These are phyloP conservation scores for Suhomyces guaymorum DNA, from an alignment of 1,139 yeast species.

Conservation along the genomic window DNA sequence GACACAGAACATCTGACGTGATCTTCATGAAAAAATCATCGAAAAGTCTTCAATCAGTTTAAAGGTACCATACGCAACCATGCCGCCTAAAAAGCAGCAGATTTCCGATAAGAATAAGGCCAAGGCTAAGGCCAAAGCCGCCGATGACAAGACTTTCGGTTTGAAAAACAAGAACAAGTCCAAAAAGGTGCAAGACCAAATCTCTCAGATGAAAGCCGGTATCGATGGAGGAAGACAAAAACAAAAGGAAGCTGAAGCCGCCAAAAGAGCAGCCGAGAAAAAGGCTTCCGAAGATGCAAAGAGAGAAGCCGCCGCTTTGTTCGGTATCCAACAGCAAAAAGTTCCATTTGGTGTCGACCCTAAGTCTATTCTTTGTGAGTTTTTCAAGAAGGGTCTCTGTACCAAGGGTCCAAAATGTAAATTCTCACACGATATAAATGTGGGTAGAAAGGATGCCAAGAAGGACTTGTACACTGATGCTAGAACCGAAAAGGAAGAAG, in stretches of 20 bases:
- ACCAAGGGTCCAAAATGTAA: slow-evolving; percentile 90
- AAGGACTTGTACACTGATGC: slow-evolving; percentile 92
- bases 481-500: slow-evolving; percentile 67
- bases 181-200: slow-evolving; percentile 83
- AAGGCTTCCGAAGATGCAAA: slow-evolving; percentile 89
- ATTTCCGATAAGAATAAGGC: slow-evolving; percentile 63
- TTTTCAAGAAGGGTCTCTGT: slow-evolving; percentile 88
- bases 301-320: slow-evolving; percentile 78
- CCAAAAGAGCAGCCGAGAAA: slow-evolving; percentile 78
- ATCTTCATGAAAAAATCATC: background rate
- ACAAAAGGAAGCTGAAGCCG: slow-evolving; percentile 76
- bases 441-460: slow-evolving; percentile 87
- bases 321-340: slow-evolving; percentile 75
- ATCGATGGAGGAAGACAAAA: slow-evolving; percentile 62
- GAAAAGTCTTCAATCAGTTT: background rate
- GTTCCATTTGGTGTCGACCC: slow-evolving; percentile 99
- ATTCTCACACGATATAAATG: slow-evolving; percentile 85
- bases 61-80: slow-evolving; percentile 7
- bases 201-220: slow-evolving; percentile 71
- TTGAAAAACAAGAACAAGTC: slow-evolving; percentile 92
- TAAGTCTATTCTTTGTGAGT: slow-evolving; percentile 86
- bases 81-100: slow-evolving; percentile 66
- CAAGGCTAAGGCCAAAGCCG: slow-evolving; percentile 65
- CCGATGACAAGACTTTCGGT: slow-evolving; percentile 93
- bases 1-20: background rate